Conservation (phyloP, 2,329 filamentous ascomycete genomes). For the Verticillium zaregamsianum region DNA sequence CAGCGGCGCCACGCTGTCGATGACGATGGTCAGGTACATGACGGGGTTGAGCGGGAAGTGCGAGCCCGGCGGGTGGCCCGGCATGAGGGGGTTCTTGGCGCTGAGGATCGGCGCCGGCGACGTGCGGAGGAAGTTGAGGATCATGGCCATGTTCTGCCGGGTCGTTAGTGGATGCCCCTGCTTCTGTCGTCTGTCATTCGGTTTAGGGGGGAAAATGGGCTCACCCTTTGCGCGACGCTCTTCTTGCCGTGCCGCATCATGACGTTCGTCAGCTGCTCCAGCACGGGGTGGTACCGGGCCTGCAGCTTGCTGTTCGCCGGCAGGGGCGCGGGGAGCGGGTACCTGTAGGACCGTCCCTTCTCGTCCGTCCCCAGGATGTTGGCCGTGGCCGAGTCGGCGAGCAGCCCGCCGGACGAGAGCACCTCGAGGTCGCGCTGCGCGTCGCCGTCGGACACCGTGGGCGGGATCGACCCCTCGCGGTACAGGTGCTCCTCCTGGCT, state of each 20-base stretch:
- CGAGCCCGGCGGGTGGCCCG: slow-evolving; percentile 69
- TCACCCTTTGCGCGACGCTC: slow-evolving; percentile 80
- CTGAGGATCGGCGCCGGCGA: slow-evolving; percentile 73
- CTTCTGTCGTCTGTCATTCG: neutral
- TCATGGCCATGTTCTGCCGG: slow-evolving; percentile 72
- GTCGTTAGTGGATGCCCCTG: neutral
- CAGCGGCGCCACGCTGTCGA: slow-evolving; percentile 90
- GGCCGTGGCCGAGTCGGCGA: slow-evolving; percentile 19
- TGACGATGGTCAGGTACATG: slow-evolving; percentile 81
- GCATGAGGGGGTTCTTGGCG: slow-evolving; percentile 66
- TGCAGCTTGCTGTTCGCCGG: slow-evolving; percentile 62
- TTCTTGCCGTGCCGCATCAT: slow-evolving; percentile 92
- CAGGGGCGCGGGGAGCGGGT: slow-evolving; percentile 66
- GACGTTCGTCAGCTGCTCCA: slow-evolving; percentile 83
- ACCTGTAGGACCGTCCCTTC: slow-evolving; percentile 53
- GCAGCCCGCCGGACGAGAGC: slow-evolving; percentile 22
- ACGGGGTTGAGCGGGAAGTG: slow-evolving; percentile 87
- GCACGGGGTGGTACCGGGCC: slow-evolving; percentile 78
- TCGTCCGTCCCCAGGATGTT: neutral
- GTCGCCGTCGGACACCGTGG: slow-evolving; percentile 16
- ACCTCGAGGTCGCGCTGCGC: slow-evolving; percentile 22
- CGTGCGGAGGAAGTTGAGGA: slow-evolving; percentile 82
- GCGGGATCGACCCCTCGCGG: slow-evolving; percentile 34
- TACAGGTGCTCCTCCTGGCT: slow-evolving; percentile 41
- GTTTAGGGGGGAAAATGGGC: slow-evolving; percentile 22